Evolutionary conservation across 2,329 filamentous ascomycete genomes (phyloP).

Genomic region (Pseudocercospora ulei): DNA sequence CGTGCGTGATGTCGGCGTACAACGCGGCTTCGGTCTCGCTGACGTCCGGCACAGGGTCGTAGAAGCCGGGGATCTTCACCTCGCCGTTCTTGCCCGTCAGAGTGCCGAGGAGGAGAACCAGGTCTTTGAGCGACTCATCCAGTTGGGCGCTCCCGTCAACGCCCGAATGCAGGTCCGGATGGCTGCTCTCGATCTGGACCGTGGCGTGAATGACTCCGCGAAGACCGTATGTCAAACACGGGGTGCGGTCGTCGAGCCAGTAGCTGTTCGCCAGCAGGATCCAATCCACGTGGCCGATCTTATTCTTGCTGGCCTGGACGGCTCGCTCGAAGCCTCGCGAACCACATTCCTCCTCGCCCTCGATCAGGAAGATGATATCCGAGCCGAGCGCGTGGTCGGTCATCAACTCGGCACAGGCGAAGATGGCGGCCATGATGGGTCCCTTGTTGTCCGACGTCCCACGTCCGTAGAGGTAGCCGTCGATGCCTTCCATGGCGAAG

Average conservation of each 20-base stretch:
- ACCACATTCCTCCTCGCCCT: constrained; percentile 92
- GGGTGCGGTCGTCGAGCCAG: constrained; percentile 93
- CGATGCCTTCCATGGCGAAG: constrained; percentile 77
- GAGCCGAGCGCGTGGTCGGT: constrained; percentile 74
- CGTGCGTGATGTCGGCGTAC: constrained; percentile 73
- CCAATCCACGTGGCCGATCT: constrained; percentile 87
- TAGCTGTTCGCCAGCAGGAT: constrained; percentile 95
- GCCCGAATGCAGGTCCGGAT: constrained; percentile 85
- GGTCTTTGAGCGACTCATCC: constrained; percentile 83
- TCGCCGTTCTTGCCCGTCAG: constrained; percentile 72
- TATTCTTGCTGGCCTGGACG: constrained; percentile 65
- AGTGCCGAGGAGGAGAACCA: constrained; percentile 71
- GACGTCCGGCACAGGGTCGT: constrained; percentile 69
- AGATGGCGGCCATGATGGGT: constrained; percentile 84
- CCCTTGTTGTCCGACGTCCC: constrained; percentile 98
- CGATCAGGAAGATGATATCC: constrained; percentile 87
- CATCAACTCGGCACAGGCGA: constrained; percentile 80
- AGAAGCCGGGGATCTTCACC: constrained; percentile 79
- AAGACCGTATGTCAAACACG: constrained; percentile 88
- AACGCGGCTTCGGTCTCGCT: constrained; percentile 65
- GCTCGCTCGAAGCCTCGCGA: constrained; percentile 83
- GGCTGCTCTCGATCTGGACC: constrained; percentile 72
- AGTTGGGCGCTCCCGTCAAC: constrained; percentile 89
- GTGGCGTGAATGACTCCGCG: constrained; percentile 90
- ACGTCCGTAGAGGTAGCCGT: constrained; percentile 87